phyloP scores from a whole-genome alignment of 306 rosid species.

The Corylus americana region DNA sequence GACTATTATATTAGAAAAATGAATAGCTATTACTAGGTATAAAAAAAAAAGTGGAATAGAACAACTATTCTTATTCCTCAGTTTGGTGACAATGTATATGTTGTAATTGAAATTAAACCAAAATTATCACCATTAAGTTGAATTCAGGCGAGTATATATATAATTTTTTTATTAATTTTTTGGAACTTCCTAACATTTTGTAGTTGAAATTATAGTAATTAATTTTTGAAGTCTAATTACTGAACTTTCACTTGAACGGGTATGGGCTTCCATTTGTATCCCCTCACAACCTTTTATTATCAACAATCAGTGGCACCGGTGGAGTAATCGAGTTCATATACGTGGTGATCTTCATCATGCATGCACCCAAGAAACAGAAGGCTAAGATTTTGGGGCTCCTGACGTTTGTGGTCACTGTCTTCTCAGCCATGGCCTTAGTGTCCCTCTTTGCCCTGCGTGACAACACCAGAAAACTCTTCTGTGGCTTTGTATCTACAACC shows the following conservation, averaged over 20 bases:
- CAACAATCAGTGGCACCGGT: slow-evolving; percentile 80
- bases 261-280: slow-evolving; percentile 91
- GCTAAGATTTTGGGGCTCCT: slow-evolving; percentile 56
- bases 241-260: slow-evolving; percentile 35
- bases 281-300: slow-evolving; percentile 68
- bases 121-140: too few species aligned
- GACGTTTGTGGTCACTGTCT: slow-evolving; percentile 38
- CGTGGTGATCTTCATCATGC: slow-evolving; percentile 58
- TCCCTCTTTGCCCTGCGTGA: slow-evolving; percentile 67
- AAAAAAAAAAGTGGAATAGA: too few species aligned
- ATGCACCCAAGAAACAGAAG: slow-evolving; percentile 59
- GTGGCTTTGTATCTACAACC: slow-evolving; percentile 65
- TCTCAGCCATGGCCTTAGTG: slow-evolving; percentile 64
- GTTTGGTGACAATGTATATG: too few species aligned
- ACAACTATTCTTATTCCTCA: too few species aligned
- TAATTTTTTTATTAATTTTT: too few species aligned
- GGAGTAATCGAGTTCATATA: slow-evolving; percentile 61
- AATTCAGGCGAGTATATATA: too few species aligned
- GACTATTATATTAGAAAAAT: too few species aligned
- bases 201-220: too few species aligned
- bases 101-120: too few species aligned
- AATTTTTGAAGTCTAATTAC: background rate
- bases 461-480: slow-evolving; percentile 58
- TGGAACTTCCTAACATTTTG: too few species aligned
- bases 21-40: too few species aligned